Percentiles rank a stretch among this genome's conserved stretches.
Evolutionary conservation across 164 flowering plant species (phyloP).

Genomic region (Vitis amurensis): DNA sequence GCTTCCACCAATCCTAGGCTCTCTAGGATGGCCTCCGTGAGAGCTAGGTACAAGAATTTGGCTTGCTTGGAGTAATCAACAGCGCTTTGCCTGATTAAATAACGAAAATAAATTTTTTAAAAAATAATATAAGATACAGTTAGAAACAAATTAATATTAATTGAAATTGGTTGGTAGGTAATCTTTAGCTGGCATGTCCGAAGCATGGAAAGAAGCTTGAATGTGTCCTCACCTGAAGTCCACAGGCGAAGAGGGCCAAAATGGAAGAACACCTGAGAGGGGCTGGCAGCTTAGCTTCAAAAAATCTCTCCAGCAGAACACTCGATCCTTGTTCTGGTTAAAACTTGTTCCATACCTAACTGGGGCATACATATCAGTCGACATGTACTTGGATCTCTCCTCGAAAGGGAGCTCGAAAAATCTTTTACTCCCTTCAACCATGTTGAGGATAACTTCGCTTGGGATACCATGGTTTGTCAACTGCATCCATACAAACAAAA

Average conservation of each 20-base stretch:
- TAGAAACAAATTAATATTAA: no score
- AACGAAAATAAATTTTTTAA: no score
- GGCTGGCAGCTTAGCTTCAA: slow-evolving; percentile 68
- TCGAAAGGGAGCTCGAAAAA: slow-evolving; percentile 78
- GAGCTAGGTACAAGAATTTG: background rate
- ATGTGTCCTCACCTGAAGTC: slow-evolving; percentile 53
- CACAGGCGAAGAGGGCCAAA: slow-evolving; percentile 81
- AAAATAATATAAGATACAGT: no score
- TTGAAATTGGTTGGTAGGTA: no score
- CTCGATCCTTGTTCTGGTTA: slow-evolving; percentile 76
- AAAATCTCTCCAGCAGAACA: slow-evolving; percentile 93
- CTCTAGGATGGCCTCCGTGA: slow-evolving; percentile 5
- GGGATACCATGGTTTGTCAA: slow-evolving; percentile 74
- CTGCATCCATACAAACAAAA: slow-evolving; percentile 30
- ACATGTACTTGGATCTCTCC: slow-evolving; percentile 73
- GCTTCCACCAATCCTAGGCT: background rate
- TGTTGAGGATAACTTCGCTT: slow-evolving; percentile 28
- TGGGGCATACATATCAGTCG: slow-evolving; percentile 53
- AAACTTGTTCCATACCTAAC: slow-evolving; percentile 89
- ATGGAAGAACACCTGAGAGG: slow-evolving; percentile 38
- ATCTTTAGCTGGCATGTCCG: no score
- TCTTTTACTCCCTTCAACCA: slow-evolving; percentile 50
- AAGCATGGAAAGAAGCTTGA: no score
- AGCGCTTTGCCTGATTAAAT: no score
- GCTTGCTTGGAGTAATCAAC: background rate